phyloP scores from a whole-genome alignment of 345 rosid genomes.

The Heritiera fomes region DNA sequence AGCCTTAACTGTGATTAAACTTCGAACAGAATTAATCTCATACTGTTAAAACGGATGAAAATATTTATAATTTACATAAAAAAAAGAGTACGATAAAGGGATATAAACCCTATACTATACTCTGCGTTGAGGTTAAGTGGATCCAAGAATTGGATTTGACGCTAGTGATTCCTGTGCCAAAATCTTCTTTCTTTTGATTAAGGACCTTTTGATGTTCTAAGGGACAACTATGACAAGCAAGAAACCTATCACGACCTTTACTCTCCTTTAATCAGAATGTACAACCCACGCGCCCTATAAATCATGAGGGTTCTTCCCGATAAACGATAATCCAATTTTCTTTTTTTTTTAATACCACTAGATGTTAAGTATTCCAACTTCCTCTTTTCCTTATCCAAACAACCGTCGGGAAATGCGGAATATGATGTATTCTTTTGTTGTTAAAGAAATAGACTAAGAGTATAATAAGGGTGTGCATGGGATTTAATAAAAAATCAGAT shows the following conservation, averaged over 20 bases:
- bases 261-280: not conserved
- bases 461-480: no score
- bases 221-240: constrained; percentile 16
- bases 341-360: not conserved
- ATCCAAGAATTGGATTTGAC: constrained; percentile 37
- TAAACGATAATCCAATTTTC: no score
- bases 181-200: not conserved
- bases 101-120: constrained; percentile 28
- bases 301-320: constrained; percentile 4
- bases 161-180: constrained; percentile 30
- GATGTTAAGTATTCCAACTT: no score
- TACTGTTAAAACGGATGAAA: no score
- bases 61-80: no score
- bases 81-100: constrained; percentile 16
- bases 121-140: constrained; percentile 39
- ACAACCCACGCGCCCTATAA: constrained; percentile 8
- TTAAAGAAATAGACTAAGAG: no score
- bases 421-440: no score
- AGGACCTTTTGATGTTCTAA: not conserved
- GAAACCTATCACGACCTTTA: not conserved
- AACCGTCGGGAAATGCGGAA: no score
- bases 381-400: no score
- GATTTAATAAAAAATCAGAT: no score
- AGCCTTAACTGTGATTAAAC: no score
- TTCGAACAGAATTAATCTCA: no score